These are phyloP conservation scores for Sesbania bispinosa DNA, from an alignment of 306 rosid genomes.

Conservation along the genomic window DNA sequence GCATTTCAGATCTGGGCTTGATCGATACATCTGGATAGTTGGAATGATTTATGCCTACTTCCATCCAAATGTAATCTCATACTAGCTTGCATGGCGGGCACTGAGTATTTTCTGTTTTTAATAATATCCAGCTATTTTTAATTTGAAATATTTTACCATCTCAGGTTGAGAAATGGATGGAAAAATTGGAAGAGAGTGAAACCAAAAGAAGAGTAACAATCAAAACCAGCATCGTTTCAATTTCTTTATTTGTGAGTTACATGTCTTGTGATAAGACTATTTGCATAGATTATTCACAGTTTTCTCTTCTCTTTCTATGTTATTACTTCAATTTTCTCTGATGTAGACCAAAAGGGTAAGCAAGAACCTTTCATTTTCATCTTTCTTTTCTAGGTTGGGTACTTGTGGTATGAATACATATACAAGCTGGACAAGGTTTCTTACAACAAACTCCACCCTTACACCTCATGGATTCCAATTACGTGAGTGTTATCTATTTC, in stretches of 20 bases:
- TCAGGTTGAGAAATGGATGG: conserved; percentile 99
- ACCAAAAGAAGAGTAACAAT: conserved; percentile 71
- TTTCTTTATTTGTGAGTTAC: conserved; percentile 69
- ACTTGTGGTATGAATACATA: conserved; percentile 87
- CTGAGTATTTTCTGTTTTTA: conserved; percentile 18
- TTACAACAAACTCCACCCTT: conserved; percentile 90
- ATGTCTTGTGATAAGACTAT: conserved; percentile 14
- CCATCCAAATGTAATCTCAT: conserved; percentile 80
- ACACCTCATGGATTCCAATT: conserved; percentile 99
- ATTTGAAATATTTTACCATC: conserved; percentile 25
- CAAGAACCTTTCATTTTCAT: conserved; percentile 16
- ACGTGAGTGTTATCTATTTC: conserved; percentile 57
- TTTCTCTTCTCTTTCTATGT: background rate
- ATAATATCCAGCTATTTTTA: conserved; percentile 6
- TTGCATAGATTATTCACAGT: conserved; percentile 14
- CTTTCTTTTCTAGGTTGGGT: conserved; percentile 69
- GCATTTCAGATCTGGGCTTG: conserved; percentile 99
- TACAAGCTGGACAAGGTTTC: conserved; percentile 97
- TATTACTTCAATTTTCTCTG: conserved; percentile 19
- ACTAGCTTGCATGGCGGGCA: conserved; percentile 19
- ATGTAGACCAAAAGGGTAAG: background rate
- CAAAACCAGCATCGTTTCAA: conserved; percentile 70
- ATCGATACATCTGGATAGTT: conserved; percentile 96
- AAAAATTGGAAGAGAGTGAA: conserved; percentile 93
- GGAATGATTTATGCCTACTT: conserved; percentile 98